Percentiles rank a stretch among this genome's conserved stretches.
phyloP scores from a whole-genome alignment of 2,329 filamentous ascomycete species.

The Lachnellula occidentalis region DNA sequence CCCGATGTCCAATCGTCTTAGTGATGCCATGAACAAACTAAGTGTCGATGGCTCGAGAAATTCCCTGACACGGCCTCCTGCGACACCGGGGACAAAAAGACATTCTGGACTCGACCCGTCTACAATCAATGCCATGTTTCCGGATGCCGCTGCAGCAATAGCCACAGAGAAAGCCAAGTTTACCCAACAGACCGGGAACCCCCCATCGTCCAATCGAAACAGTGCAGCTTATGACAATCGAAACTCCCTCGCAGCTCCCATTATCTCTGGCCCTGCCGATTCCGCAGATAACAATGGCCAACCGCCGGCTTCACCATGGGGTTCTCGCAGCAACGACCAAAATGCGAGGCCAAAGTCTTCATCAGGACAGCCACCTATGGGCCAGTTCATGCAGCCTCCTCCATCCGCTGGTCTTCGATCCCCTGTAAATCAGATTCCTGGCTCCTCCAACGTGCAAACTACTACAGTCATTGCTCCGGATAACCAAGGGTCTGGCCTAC shows the following conservation, averaged over 20 bases:
- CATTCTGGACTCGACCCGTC: conserved; percentile 91
- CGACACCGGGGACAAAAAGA: conserved; percentile 75
- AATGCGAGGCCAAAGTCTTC: conserved; percentile 69
- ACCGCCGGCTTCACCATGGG: conserved; percentile 78
- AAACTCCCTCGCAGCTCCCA: conserved; percentile 64
- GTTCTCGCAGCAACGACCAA: conserved; percentile 44
- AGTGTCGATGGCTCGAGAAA: conserved; percentile 82
- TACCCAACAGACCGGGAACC: conserved; percentile 87
- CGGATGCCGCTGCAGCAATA: conserved; percentile 96
- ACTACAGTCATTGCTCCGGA: conserved; percentile 75
- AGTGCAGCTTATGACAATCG: conserved; percentile 76
- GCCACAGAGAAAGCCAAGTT: conserved; percentile 97
- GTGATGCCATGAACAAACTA: conserved; percentile 93
- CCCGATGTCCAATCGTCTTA: conserved; percentile 93
- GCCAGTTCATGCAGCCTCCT: conserved; percentile 84
- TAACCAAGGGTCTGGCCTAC: conserved; percentile 63
- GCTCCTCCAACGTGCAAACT: conserved; percentile 69
- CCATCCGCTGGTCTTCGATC: conserved; percentile 73
- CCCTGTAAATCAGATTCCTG: conserved; percentile 63
- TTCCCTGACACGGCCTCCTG: conserved; percentile 75
- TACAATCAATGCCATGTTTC: conserved; percentile 98
- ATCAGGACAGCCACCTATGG: conserved; percentile 78
- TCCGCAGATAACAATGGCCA: conserved; percentile 54
- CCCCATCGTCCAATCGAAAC: conserved; percentile 87
- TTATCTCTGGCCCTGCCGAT: conserved; percentile 66